Percentiles rank a stretch among this genome's conserved stretches.
phyloP scores from a whole-genome alignment of 371 early-diverging fungal genomes.

The Quaeritorhiza haematococci region DNA sequence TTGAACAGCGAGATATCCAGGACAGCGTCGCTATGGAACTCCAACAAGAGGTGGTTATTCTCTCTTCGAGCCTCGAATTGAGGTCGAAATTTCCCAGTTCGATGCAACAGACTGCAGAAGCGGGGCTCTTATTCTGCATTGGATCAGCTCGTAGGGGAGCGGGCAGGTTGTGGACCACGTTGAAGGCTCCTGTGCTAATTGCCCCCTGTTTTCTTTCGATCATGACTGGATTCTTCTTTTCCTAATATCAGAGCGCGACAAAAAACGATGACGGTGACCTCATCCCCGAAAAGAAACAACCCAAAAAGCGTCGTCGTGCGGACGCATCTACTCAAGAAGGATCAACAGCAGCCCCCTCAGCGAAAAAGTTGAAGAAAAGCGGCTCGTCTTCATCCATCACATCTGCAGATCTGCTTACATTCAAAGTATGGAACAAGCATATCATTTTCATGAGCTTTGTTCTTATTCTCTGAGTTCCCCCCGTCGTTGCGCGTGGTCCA shows the following conservation, averaged over 20 bases:
- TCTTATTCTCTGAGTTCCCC: no score
- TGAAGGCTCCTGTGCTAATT: no score
- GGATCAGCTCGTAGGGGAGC: not conserved
- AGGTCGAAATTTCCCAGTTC: no score
- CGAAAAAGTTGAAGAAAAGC: conserved; percentile 12
- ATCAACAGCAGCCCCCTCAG: not conserved
- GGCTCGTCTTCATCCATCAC: not conserved
- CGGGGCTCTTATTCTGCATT: no score
- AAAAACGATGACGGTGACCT: conserved; percentile 2
- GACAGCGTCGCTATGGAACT: conserved; percentile 65
- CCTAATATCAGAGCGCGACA: not conserved
- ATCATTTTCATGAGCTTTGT: not conserved
- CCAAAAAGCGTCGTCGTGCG: conserved; percentile 9
- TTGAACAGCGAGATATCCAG: conserved; percentile 74
- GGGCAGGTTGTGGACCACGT: no score
- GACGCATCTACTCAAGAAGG: not conserved
- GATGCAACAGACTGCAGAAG: no score
- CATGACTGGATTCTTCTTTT: no score
- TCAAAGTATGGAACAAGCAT: conserved; percentile 11
- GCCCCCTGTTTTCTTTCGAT: no score
- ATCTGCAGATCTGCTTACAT: conserved; percentile 7
- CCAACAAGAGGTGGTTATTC: conserved; percentile 21
- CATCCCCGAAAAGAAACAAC: conserved; percentile 10
- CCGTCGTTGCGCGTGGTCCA: no score
- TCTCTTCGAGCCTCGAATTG: not conserved